phyloP scores from a whole-genome alignment of 192 early-diverging fungal genomes.

The Tieghemiomyces parasiticus region DNA sequence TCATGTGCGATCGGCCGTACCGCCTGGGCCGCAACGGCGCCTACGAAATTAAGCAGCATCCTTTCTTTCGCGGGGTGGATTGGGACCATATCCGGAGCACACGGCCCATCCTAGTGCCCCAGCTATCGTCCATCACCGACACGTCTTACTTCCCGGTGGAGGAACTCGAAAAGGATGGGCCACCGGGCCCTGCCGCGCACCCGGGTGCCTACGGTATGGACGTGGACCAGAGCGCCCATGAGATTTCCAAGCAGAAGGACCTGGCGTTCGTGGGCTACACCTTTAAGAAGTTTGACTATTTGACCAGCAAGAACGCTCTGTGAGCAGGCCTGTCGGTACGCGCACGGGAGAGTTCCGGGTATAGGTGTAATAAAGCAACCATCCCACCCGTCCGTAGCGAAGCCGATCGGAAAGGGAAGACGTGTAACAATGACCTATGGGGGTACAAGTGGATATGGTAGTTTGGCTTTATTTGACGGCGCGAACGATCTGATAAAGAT shows the following conservation, averaged over 20 bases:
- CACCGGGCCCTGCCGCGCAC: slow-evolving; percentile 10
- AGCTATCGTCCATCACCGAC: slow-evolving; percentile 86
- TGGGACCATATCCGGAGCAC: slow-evolving; percentile 75
- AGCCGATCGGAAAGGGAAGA: too few relatives aligned
- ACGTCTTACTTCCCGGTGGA: slow-evolving; percentile 97
- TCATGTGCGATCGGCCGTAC: slow-evolving; percentile 76
- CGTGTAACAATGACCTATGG: too few relatives aligned
- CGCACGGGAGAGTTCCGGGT: too few relatives aligned
- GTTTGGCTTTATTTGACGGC: too few relatives aligned
- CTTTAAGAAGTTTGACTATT: slow-evolving; percentile 81
- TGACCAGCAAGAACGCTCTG: slow-evolving; percentile 54
- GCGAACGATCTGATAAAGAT: too few relatives aligned
- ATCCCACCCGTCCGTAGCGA: too few relatives aligned
- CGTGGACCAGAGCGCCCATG: slow-evolving; percentile 15
- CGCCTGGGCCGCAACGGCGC: slow-evolving; percentile 75
- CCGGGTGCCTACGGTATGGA: slow-evolving; percentile 8
- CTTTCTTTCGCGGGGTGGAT: slow-evolving; percentile 88
- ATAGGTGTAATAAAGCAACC: too few relatives aligned
- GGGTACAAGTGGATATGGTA: too few relatives aligned
- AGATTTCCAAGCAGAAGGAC: slow-evolving; percentile 56
- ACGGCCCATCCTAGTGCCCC: slow-evolving; percentile 86
- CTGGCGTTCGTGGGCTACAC: slow-evolving; percentile 99
- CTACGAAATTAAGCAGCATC: slow-evolving; percentile 78
- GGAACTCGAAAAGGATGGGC: slow-evolving; percentile 54
- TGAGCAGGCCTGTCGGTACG: slow-evolving; percentile 21